Percentiles rank a stretch among this genome's conserved stretches.
Conservation (phyloP, 2,329 filamentous ascomycete species). For the Cladosporium velox region DNA sequence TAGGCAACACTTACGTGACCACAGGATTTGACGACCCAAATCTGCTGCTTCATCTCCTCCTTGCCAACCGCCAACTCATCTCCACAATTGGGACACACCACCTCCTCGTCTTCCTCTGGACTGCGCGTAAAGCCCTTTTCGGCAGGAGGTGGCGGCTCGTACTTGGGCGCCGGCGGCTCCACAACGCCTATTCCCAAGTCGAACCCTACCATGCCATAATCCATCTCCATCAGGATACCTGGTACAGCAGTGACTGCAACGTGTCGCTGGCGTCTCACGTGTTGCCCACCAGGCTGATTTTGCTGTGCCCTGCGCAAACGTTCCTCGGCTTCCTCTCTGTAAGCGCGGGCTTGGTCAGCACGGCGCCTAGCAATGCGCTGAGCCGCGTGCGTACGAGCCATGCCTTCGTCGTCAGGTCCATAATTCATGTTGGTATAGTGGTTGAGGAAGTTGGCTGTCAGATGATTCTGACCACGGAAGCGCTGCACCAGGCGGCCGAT, state of each 20-base stretch:
- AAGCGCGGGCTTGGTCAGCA: neutral
- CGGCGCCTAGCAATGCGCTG: neutral
- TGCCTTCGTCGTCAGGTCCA: neutral
- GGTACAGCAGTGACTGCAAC: neutral
- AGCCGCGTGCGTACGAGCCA: neutral
- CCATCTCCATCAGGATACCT: conserved; percentile 29
- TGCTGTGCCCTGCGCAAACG: conserved; percentile 4
- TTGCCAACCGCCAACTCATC: conserved; percentile 78
- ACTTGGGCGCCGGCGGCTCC: conserved; percentile 44
- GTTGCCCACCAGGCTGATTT: neutral
- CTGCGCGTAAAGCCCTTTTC: conserved; percentile 78
- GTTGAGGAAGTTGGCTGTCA: neutral
- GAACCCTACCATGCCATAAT: conserved; percentile 48
- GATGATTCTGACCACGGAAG: neutral
- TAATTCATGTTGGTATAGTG: neutral
- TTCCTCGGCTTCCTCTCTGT: neutral
- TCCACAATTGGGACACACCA: conserved; percentile 84
- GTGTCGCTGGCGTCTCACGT: neutral
- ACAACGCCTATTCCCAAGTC: conserved; percentile 40
- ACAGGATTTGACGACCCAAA: conserved; percentile 88
- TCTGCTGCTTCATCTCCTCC: conserved; percentile 70
- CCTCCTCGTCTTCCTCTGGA: conserved; percentile 68
- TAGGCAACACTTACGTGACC: conserved; percentile 72
- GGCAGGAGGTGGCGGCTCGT: conserved; percentile 66
- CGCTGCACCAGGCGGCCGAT: conserved; percentile 11